Evolutionary conservation across 2,329 filamentous ascomycete genomes (phyloP), one percentile per base, ranked within the genome.

Genomic region (Metarhizium robertsii): DNA sequence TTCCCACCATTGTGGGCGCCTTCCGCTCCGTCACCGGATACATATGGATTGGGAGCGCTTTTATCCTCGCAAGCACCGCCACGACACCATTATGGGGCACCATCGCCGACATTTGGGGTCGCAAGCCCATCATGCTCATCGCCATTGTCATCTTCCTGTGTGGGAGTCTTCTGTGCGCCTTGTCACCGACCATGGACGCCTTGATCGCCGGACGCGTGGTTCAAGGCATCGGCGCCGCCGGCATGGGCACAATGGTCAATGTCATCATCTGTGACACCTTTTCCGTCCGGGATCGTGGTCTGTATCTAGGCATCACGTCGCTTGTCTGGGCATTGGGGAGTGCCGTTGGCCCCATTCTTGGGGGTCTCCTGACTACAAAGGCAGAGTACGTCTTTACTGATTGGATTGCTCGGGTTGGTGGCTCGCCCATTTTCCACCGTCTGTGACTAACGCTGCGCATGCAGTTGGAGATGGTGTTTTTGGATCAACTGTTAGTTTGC

Each of bases 11-110:
- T 16, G 73, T 79, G 2, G 66, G 68, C 2, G 74, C 86, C 32
- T 78, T 90, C 42, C 65, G 79, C 50, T 85, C 10, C 81, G 81
- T 79, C 16, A 74, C 81, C 1, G 86, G 85, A 6, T 92, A 90
- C 69, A 83, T 84, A 14, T 92, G 88, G 89, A 87, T 92, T 58
- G 88, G 87, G 1, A 84, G 80, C 32, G 82, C 87, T 0, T 92
- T 87, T 67, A 74, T 90, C 3, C 79, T 92, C 11, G 85, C 84
- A 16, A 83, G 83, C 62, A 84, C 86, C 0, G 84, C 86, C 0
- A 77, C 77, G 2, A 81, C 80, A 0, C 86, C 87, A 0, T 79
- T 86, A n/a, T 91, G 87, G 87, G 86, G 84, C 4, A 80, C 79
- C 58, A 66, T 83, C 40, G 76, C 75, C 1, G 80, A 84, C 58